Evolutionary conservation across 2,329 filamentous ascomycete genomes (phyloP).

Genomic region (Fusarium oxysporum): DNA sequence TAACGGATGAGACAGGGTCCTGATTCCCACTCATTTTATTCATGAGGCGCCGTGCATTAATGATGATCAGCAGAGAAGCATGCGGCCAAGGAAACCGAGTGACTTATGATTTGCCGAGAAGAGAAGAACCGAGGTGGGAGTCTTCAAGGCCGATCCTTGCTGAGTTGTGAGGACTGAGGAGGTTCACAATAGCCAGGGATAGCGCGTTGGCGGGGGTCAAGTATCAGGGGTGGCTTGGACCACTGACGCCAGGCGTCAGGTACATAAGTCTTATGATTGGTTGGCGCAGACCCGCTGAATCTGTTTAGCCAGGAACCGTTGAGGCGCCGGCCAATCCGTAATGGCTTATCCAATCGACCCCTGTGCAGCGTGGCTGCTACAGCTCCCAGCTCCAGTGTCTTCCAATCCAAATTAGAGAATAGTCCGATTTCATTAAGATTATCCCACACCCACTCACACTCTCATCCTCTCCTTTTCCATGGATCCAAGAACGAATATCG

Average conservation of each 20-base stretch:
- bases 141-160: conserved; percentile 11
- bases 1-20: conserved; percentile 18
- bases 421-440: conserved; percentile 32
- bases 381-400: conserved; percentile 27
- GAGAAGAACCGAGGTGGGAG: conserved; percentile 2
- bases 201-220: conserved; percentile 3
- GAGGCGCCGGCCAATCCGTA: conserved; percentile 26
- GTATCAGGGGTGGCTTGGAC: conserved; percentile 23
- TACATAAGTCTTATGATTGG: conserved; percentile 42
- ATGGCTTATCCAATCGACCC: conserved; percentile 12
- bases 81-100: conserved; percentile 18
- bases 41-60: conserved; percentile 28
- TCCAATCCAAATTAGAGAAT: conserved; percentile 3
- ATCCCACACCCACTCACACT: conserved; percentile 20
- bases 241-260: conserved; percentile 41
- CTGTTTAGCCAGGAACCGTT: conserved; percentile 46
- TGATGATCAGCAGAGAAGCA: conserved; percentile 44
- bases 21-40: conserved; percentile 13
- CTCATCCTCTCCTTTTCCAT: conserved; percentile 23
- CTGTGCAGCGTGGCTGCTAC: conserved; percentile 11
- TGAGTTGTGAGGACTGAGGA: conserved; percentile 20
- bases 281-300: conserved; percentile 2
- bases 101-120: conserved; percentile 22
- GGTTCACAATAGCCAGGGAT: conserved; percentile 25
- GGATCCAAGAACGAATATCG: neutral